These are phyloP conservation scores for Panicum virgatum DNA, from an alignment of 202 grass and related monocot species.

Conservation along the genomic window DNA sequence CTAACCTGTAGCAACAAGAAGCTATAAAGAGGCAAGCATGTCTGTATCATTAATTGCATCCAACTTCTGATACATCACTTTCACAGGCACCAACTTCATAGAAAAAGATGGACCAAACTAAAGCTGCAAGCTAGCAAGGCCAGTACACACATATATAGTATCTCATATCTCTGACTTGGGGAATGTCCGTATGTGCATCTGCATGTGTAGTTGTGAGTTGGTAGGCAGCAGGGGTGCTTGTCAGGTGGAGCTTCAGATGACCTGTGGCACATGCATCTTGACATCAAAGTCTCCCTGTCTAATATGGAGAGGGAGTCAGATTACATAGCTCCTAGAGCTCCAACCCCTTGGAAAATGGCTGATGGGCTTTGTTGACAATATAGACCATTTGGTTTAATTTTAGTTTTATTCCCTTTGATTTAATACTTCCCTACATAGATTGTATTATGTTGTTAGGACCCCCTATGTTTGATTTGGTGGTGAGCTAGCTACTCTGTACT, in stretches of 20 bases:
- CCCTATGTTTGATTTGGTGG: too few relatives aligned
- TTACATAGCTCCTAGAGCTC: conserved; percentile 32
- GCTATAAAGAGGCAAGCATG: conserved; percentile 21
- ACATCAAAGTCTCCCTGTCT: conserved; percentile 27
- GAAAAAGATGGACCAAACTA: conserved; percentile 33
- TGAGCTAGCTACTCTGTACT: too few relatives aligned
- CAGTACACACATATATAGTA: not conserved
- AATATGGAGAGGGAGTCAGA: conserved; percentile 6
- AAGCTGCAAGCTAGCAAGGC: conserved; percentile 4
- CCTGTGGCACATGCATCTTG: conserved; percentile 43
- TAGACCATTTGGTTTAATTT: not conserved
- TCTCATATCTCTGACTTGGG: conserved; percentile 22
- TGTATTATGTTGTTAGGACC: not conserved
- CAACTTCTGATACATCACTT: conserved; percentile 36
- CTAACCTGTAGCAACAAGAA: conserved; percentile 7
- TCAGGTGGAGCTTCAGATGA: conserved; percentile 40
- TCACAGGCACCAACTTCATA: conserved; percentile 24
- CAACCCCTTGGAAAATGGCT: not conserved
- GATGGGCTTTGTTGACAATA: conserved; percentile 13
- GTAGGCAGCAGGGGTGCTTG: conserved; percentile 43
- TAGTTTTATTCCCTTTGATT: not conserved
- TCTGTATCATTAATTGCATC: conserved; percentile 14
- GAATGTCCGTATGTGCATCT: conserved; percentile 34
- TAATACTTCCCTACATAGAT: not conserved
- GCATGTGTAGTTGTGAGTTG: conserved; percentile 41